These are phyloP conservation scores for Gossypium stocksii DNA, from an alignment of 345 rosid genomes.

Conservation along the genomic window DNA sequence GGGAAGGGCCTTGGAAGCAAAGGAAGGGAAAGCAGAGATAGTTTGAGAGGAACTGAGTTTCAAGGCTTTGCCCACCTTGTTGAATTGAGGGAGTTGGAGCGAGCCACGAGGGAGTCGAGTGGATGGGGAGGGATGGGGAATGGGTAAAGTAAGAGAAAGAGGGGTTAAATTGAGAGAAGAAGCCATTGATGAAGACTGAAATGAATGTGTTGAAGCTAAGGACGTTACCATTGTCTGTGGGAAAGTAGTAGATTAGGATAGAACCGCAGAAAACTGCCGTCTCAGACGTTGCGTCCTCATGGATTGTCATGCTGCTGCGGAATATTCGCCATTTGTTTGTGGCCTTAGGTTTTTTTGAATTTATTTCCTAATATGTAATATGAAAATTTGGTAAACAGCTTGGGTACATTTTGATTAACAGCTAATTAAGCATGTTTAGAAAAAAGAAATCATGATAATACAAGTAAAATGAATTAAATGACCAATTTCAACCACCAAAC, in stretches of 20 bases:
- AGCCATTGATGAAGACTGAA: slow-evolving; percentile 40
- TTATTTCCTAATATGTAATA: no score
- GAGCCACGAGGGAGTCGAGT: slow-evolving; percentile 28
- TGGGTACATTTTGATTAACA: no score
- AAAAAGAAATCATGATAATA: no score
- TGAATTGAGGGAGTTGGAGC: slow-evolving; percentile 37
- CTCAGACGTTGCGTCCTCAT: not conserved
- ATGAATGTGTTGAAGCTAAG: not conserved
- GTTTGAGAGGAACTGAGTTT: slow-evolving; percentile 44
- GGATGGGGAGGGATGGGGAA: slow-evolving; percentile 24
- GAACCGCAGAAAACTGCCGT: not conserved
- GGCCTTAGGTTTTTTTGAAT: not conserved
- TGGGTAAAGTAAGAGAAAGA: slow-evolving; percentile 34
- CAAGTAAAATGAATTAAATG: no score
- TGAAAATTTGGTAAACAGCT: no score
- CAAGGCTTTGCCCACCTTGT: slow-evolving; percentile 30
- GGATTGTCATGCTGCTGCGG: not conserved
- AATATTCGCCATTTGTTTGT: not conserved
- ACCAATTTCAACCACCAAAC: no score
- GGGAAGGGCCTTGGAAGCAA: slow-evolving; percentile 30
- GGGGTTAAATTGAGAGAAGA: slow-evolving; percentile 40
- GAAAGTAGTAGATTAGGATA: not conserved
- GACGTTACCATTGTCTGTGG: not conserved
- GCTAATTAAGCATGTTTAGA: no score
- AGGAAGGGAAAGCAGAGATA: slow-evolving; percentile 47